A percentile compares a stretch with the other conserved stretches of the same genome.
Conservation (phyloP, 176 grass and related monocot species). For the Pontederia paniculata region DNA sequence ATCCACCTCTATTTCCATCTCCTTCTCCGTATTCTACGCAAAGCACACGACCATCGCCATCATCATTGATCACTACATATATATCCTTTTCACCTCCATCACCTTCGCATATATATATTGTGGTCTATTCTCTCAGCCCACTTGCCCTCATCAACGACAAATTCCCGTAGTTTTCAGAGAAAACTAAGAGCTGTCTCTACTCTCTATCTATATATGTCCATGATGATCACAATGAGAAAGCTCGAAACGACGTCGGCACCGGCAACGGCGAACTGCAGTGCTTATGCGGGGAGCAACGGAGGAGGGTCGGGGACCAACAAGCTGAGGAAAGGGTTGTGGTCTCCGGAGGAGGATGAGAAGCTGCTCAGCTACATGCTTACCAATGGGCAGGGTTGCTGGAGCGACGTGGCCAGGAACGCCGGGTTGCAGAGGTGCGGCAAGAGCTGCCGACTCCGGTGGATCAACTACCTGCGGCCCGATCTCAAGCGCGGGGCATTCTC, state of each 20-base stretch:
- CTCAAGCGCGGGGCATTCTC: slow-evolving; percentile 98
- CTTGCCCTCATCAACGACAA: slow-evolving; percentile 5
- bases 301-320: too few species aligned
- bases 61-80: slow-evolving; percentile 65
- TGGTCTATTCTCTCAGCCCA: slow-evolving; percentile 11
- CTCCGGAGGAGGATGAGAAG: slow-evolving; percentile 95
- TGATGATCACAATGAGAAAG: too few species aligned
- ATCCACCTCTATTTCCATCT: slow-evolving; percentile 7
- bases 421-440: slow-evolving; percentile 90
- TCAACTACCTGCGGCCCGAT: slow-evolving; percentile 95
- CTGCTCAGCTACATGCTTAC: slow-evolving; percentile 79
- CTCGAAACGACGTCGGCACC: slow-evolving; percentile 24
- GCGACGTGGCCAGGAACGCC: slow-evolving; percentile 86
- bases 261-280: too few species aligned
- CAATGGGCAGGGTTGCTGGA: slow-evolving; percentile 92
- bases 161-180: too few species aligned
- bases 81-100: slow-evolving; percentile 25
- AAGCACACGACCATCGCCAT: slow-evolving; percentile 72
- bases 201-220: too few species aligned
- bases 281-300: background rate
- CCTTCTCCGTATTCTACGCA: slow-evolving; percentile 87
- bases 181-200: too few species aligned
- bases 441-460: slow-evolving; percentile 99
- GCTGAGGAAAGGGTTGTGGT: slow-evolving; percentile 93
- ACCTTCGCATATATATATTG: background rate